A percentile compares a stretch with the other conserved stretches of the same genome.
These are phyloP conservation scores for Rhodomyrtus psidioides DNA, from an alignment of 441 rosid genomes.

Conservation along the genomic window DNA sequence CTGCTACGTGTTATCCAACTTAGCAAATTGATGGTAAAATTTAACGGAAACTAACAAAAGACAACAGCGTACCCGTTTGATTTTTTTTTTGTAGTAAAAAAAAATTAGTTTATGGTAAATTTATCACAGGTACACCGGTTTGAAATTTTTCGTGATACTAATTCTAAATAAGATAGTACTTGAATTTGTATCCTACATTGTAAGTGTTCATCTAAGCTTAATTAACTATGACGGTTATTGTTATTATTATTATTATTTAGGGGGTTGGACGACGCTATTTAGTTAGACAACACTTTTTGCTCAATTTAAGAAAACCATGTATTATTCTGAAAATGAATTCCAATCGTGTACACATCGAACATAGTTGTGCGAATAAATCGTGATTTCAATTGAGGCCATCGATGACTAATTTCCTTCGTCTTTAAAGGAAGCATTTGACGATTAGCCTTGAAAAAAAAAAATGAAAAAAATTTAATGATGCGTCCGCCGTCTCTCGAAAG, in stretches of 20 bases:
- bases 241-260: too few species aligned
- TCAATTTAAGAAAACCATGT: not conserved
- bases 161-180: not conserved
- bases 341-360: not conserved
- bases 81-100: too few species aligned
- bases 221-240: not conserved
- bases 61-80: too few species aligned
- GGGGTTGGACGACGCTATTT: not conserved
- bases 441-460: not conserved
- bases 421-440: not conserved
- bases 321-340: not conserved
- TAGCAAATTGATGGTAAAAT: too few species aligned
- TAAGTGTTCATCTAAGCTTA: not conserved
- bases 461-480: too few species aligned
- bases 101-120: too few species aligned
- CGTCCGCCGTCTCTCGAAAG: not conserved
- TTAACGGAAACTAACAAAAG: too few species aligned
- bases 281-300: not conserved
- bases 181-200: not conserved
- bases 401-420: not conserved
- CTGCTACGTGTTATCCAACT: too few species aligned
- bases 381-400: not conserved
- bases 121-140: too few species aligned
- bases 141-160: too few species aligned
- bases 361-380: fast-evolving